These are phyloP conservation scores for Aphanomyces cochlioides DNA, from an alignment of 352 stramenopile species.

Conservation along the genomic window DNA sequence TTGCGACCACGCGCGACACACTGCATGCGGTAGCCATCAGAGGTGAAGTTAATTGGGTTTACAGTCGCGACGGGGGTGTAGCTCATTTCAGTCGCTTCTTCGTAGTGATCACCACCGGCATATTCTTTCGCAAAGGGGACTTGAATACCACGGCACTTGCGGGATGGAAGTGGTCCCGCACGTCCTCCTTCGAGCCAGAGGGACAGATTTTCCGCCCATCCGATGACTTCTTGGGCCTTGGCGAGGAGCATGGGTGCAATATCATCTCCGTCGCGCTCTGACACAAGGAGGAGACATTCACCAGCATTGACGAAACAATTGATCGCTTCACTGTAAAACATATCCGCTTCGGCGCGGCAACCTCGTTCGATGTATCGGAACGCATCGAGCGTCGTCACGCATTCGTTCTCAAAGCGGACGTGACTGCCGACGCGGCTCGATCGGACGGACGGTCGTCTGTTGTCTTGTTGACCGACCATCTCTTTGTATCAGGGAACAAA, in stretches of 20 bases:
- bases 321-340: slow-evolving; percentile 29
- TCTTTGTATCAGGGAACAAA: background rate
- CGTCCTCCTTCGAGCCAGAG: slow-evolving; percentile 28
- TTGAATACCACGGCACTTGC: slow-evolving; percentile 29
- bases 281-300: slow-evolving; percentile 21
- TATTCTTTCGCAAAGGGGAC: slow-evolving; percentile 26
- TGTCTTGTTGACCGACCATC: background rate
- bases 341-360: slow-evolving; percentile 27
- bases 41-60: slow-evolving; percentile 30
- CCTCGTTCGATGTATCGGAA: slow-evolving; percentile 31
- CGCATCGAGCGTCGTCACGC: slow-evolving; percentile 28
- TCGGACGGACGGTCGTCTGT: slow-evolving; percentile 20
- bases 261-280: slow-evolving; percentile 21
- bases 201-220: slow-evolving; percentile 27
- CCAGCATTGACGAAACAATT: slow-evolving; percentile 29
- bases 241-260: slow-evolving; percentile 17
- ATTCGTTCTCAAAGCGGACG: slow-evolving; percentile 27
- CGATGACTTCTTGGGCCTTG: slow-evolving; percentile 27
- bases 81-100: slow-evolving; percentile 24
- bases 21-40: slow-evolving; percentile 28
- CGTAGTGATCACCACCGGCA: slow-evolving; percentile 16
- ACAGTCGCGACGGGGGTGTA: slow-evolving; percentile 26
- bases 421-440: slow-evolving; percentile 23
- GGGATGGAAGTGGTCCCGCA: slow-evolving; percentile 12
- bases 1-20: slow-evolving; percentile 16